Conservation (phyloP, 768 basidiomycete species). For the Psilocybe subaeruginosa region DNA sequence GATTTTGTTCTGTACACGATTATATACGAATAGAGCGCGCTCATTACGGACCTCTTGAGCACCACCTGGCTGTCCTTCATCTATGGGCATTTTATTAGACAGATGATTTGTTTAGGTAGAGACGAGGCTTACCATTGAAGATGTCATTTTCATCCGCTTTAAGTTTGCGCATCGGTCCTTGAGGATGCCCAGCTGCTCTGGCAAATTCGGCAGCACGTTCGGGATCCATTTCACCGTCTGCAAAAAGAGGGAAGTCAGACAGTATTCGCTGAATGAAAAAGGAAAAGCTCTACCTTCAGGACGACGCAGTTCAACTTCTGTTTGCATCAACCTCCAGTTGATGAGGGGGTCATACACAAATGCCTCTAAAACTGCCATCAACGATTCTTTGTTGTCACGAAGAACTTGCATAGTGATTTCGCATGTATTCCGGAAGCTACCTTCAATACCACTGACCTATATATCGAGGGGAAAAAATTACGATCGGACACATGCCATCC, state of each 20-base stretch:
- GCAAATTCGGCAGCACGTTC: constrained; percentile 65
- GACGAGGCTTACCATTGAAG: constrained; percentile 68
- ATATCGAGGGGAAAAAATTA: constrained; percentile 7
- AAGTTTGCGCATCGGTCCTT: constrained; percentile 78
- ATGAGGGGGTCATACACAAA: constrained; percentile 99
- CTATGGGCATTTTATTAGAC: constrained; percentile 23
- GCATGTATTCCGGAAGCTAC: constrained; percentile 94
- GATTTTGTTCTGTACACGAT: constrained; percentile 93
- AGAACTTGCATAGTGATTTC: constrained; percentile 98
- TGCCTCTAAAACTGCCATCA: constrained; percentile 98
- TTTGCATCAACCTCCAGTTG: constrained; percentile 93
- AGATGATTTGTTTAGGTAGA: not conserved
- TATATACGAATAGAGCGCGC: constrained; percentile 88
- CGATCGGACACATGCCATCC: no score
- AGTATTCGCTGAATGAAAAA: constrained; percentile 2
- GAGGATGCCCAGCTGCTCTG: constrained; percentile 71
- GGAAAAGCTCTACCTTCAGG: constrained; percentile 55
- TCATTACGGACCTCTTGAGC: constrained; percentile 91
- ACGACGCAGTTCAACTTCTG: constrained; percentile 73
- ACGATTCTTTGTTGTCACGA: constrained; percentile 96
- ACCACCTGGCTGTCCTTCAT: constrained; percentile 58
- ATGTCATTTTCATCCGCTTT: constrained; percentile 95
- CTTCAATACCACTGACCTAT: constrained; percentile 96
- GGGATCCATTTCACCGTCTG: constrained; percentile 46
- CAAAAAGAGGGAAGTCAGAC: constrained; percentile 29